Base-by-base conservation (phyloP, 2,329 filamentous ascomycete genomes). In the Fusarium graminum region DNA sequence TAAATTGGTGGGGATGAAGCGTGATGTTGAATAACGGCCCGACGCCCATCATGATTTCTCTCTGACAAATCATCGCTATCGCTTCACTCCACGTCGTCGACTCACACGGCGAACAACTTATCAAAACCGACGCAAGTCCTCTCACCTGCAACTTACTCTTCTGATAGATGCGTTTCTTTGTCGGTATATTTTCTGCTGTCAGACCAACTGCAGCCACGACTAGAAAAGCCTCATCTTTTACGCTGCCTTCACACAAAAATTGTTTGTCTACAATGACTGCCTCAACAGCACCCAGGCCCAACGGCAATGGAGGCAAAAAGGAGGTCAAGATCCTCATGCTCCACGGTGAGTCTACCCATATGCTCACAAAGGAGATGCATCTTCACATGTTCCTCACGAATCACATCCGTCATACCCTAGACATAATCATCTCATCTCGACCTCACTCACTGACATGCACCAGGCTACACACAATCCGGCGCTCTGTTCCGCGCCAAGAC, bases 381-480 rank as follows among this genome's bases (percentile, higher is more conserved):
- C 28, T 14, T 28, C 30, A 14, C n/a, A 29, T 39, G 9, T 44
- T 22, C 14, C 19, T 14, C 8, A 44, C 30, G 4, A 36, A 39
- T n/a, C 19, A 17, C 32, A 16, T n/a, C 38, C 25, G 17, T 26
- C 42, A 38, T 59, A 52, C 32, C 40, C 55, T 52, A 25, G 28
- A 59, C 30, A 36, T 36, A 28, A 39, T 6, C 25, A 28, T 39
- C 52, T 34, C 39, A 43, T 46, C 36, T 41, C 43, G 61, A 39
- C 42, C 60, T 63, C 46, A 65, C 45, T 52, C 49, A 16, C 36
- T 46, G 25, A 42, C 36, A 56, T 47, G 34, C 34, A 19, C 25
- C 41, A 89, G 91, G 94, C 78, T 97, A 89, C 85, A 97, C 94
- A 9, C 94, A 98, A 83, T 96, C 92, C 28, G 93, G 94, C 6